phyloP scores from a whole-genome alignment of 768 basidiomycete genomes.

The Suillus ampliporus region DNA sequence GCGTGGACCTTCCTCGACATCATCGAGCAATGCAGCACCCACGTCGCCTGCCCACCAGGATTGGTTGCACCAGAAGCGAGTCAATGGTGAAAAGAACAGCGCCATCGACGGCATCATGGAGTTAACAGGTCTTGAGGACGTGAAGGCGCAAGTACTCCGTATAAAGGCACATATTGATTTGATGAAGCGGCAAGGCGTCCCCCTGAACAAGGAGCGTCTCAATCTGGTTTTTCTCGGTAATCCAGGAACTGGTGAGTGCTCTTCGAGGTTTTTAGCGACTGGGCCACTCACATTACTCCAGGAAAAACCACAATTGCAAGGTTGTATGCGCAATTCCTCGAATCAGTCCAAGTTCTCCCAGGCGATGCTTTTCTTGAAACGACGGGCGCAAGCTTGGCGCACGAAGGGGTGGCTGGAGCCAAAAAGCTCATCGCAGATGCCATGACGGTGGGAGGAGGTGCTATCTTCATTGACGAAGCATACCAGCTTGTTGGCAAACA shows the following conservation, averaged over 20 bases:
- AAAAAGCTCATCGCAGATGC: conserved; percentile 56
- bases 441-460: conserved; percentile 60
- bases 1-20: background rate
- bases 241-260: conserved; percentile 67
- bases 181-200: conserved; percentile 53
- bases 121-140: conserved; percentile 70
- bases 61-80: conserved; percentile 63
- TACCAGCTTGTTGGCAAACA: conserved; percentile 63
- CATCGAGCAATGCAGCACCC: background rate
- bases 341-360: conserved; percentile 57
- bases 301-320: conserved; percentile 75
- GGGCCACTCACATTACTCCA: conserved; percentile 23
- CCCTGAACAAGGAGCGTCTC: conserved; percentile 60
- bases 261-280: background rate
- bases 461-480: conserved; percentile 74
- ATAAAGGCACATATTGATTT: conserved; percentile 68
- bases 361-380: conserved; percentile 63
- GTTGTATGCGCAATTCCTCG: conserved; percentile 64
- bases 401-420: conserved; percentile 59
- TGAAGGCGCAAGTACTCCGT: conserved; percentile 60
- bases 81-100: conserved; percentile 55
- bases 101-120: conserved; percentile 69
- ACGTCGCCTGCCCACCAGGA: conserved; percentile 47
- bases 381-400: conserved; percentile 63
- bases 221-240: conserved; percentile 71